Conservation (phyloP, 306 rosid species). For the Trifolium pratense region DNA sequence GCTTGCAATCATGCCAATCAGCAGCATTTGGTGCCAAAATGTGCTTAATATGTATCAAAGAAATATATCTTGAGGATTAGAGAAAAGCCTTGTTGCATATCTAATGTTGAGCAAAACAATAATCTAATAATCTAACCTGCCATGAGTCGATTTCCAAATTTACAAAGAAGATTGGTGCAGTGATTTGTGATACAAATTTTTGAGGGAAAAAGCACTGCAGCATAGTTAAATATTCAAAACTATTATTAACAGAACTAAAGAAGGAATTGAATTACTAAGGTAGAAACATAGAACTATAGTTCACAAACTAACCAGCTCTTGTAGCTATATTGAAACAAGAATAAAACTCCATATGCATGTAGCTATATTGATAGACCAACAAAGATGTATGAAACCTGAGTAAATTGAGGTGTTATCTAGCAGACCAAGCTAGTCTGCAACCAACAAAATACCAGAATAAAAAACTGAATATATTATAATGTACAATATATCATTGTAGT, state of each 20-base stretch:
- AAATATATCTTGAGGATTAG: slow-evolving; percentile 23
- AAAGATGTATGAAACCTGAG: too few species aligned
- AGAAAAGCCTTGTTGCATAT: slow-evolving; percentile 5
- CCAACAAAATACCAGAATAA: too few species aligned
- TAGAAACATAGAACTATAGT: slow-evolving; percentile 16
- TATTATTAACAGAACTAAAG: slow-evolving; percentile 17
- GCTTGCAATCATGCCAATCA: slow-evolving; percentile 87
- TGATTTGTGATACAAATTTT: slow-evolving; percentile 60
- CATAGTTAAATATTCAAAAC: slow-evolving; percentile 29
- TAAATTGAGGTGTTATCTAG: too few species aligned
- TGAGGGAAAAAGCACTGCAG: slow-evolving; percentile 95
- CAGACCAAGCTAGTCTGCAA: too few species aligned
- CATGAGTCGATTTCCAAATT: slow-evolving; percentile 93
- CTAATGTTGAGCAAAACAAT: slow-evolving; percentile 16
- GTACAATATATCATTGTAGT: too few species aligned
- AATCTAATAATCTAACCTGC: slow-evolving; percentile 76
- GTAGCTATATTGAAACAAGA: too few species aligned
- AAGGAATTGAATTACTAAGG: neutral
- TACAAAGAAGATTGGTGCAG: slow-evolving; percentile 74
- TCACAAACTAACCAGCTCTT: slow-evolving; percentile 62
- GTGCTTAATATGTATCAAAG: slow-evolving; percentile 69
- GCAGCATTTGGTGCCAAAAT: slow-evolving; percentile 81
- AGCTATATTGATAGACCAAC: too few species aligned
- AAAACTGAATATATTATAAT: too few species aligned
- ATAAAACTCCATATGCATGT: too few species aligned